These are phyloP conservation scores for Lentinula sp. DNA, from an alignment of 768 basidiomycete species.

Conservation along the genomic window DNA sequence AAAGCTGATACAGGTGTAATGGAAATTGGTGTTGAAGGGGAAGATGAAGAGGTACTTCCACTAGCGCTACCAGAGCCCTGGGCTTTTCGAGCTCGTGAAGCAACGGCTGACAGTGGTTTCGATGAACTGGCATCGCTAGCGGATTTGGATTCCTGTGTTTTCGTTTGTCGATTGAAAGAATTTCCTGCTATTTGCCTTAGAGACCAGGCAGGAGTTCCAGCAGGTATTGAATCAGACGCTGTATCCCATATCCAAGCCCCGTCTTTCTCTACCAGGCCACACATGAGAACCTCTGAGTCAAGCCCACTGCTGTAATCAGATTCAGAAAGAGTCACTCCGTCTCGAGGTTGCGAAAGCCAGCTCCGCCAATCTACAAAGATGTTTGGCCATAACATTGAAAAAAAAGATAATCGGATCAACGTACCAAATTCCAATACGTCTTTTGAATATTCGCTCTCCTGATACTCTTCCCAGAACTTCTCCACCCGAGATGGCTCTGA, in stretches of 20 bases:
- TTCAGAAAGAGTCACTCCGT: not conserved
- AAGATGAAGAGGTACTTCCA: too few species aligned
- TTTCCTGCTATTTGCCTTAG: not conserved
- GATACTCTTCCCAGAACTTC: conserved; percentile 1
- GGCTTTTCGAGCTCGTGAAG: too few species aligned
- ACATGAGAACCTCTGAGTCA: not conserved
- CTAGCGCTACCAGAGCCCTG: too few species aligned
- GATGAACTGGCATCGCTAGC: too few species aligned
- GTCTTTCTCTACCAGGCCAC: conserved; percentile 1
- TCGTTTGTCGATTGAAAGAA: not conserved
- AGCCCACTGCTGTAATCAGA: not conserved
- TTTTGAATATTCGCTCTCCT: not conserved
- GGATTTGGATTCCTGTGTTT: too few species aligned
- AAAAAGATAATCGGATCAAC: not conserved
- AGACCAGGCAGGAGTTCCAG: not conserved
- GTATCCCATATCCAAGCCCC: not conserved
- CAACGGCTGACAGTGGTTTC: too few species aligned
- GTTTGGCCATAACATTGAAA: not conserved
- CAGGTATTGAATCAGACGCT: not conserved
- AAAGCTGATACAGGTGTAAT: too few species aligned
- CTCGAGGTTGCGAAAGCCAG: not conserved
- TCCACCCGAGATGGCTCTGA: not conserved
- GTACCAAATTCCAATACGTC: not conserved
- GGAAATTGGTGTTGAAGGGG: too few species aligned
- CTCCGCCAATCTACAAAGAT: not conserved